Conservation (phyloP, 768 basidiomycete genomes). For the Aureoboletus auriporus region DNA sequence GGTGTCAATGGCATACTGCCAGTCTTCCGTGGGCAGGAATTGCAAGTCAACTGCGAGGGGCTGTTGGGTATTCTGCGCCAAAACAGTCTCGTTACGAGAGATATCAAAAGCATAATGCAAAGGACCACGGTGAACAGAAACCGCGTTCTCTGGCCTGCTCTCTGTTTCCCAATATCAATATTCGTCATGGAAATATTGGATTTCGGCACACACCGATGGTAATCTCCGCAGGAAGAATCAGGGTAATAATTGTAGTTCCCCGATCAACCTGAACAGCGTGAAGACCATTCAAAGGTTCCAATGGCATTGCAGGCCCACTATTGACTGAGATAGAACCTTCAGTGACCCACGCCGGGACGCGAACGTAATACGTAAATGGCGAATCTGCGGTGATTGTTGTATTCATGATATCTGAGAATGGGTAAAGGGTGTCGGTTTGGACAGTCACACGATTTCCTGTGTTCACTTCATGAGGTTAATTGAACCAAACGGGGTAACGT, state of each 20-base stretch:
- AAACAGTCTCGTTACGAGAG: background rate
- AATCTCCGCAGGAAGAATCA: background rate
- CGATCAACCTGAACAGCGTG: background rate
- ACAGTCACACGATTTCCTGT: background rate
- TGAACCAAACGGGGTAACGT: background rate
- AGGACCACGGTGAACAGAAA: slow-evolving; percentile 1
- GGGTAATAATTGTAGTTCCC: background rate
- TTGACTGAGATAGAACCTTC: background rate
- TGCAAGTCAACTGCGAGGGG: slow-evolving; percentile 37
- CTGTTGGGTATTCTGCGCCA: background rate
- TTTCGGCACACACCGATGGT: background rate
- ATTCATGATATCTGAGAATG: slow-evolving; percentile 1
- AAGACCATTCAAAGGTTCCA: background rate
- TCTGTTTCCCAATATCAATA: background rate
- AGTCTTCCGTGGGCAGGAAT: background rate
- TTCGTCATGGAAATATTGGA: background rate
- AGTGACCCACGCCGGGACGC: background rate
- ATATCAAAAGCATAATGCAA: background rate
- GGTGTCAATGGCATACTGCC: slow-evolving; percentile 13
- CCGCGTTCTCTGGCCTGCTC: background rate
- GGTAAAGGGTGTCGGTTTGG: background rate
- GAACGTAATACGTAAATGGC: background rate
- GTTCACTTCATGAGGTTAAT: background rate
- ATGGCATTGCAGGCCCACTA: background rate
- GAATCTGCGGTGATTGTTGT: background rate